Conservation (phyloP, 106 monocot genomes). For the Allium sativum region DNA sequence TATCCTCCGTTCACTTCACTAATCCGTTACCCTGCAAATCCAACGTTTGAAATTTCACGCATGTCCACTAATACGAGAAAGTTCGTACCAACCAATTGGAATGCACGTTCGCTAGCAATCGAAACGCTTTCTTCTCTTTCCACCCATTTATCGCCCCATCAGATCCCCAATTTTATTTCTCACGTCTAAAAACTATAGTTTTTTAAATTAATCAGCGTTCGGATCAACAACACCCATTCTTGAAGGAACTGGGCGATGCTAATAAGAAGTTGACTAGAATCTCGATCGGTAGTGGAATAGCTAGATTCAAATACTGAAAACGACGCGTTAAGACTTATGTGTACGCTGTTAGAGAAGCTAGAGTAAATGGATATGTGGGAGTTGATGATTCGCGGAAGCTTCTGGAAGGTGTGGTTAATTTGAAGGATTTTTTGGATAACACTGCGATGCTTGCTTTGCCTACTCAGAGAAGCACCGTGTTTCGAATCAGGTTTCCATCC, state of each 20-base stretch:
- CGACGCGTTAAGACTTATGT: slow-evolving; percentile 83
- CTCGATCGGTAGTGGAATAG: slow-evolving; percentile 72
- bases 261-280: slow-evolving; percentile 61
- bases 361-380: slow-evolving; percentile 37
- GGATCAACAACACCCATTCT: no score
- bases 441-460: slow-evolving; percentile 91
- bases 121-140: no score
- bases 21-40: no score
- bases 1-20: no score
- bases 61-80: no score
- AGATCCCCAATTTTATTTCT: no score
- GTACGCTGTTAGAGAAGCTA: slow-evolving; percentile 61
- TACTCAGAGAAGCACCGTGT: slow-evolving; percentile 62
- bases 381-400: slow-evolving; percentile 53
- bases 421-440: slow-evolving; percentile 88
- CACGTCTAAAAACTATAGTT: no score
- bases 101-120: no score
- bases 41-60: no score
- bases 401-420: slow-evolving; percentile 48
- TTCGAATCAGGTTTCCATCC: slow-evolving; percentile 35
- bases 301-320: slow-evolving; percentile 86
- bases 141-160: no score
- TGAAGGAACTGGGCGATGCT: slow-evolving; percentile 62
- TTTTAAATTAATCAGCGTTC: no score
- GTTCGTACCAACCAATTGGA: no score